Percentiles rank a stretch among this genome's conserved stretches.
These are phyloP conservation scores for Fusarium compactum DNA, from an alignment of 2,329 filamentous ascomycete species.

Conservation along the genomic window DNA sequence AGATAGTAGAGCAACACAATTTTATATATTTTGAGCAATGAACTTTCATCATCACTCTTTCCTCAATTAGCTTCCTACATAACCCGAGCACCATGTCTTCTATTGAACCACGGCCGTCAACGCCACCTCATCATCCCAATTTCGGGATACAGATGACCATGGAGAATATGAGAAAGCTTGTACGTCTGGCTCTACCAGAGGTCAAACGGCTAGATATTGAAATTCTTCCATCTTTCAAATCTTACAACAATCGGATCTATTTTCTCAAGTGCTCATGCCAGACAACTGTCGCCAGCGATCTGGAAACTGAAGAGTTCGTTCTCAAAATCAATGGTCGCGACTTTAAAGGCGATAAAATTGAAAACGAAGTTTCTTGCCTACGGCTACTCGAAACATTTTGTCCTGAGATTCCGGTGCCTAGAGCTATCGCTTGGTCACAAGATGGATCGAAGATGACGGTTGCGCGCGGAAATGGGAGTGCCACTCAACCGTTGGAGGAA, in stretches of 20 bases:
- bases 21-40: background rate
- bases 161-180: background rate
- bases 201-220: rapidly evolving
- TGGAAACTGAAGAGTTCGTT: background rate
- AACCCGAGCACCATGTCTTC: background rate
- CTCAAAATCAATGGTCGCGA: conserved; percentile 23
- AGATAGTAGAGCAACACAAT: no score
- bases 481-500: background rate
- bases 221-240: background rate
- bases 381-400: conserved; percentile 1
- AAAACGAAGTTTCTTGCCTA: conserved; percentile 23
- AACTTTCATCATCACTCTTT: background rate
- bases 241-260: conserved; percentile 24
- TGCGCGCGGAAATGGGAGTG: rapidly evolving
- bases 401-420: background rate
- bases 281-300: no score
- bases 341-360: conserved; percentile 4
- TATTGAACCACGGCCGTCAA: background rate
- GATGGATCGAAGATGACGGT: background rate
- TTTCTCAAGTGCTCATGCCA: background rate
- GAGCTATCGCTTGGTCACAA: conserved; percentile 14
- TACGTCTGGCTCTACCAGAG: background rate
- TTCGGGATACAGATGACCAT: background rate
- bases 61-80: no score
- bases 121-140: conserved; percentile 2